These are phyloP conservation scores for Aureobasidium pullulans DNA, from an alignment of 2,329 filamentous ascomycete genomes.

Conservation along the genomic window DNA sequence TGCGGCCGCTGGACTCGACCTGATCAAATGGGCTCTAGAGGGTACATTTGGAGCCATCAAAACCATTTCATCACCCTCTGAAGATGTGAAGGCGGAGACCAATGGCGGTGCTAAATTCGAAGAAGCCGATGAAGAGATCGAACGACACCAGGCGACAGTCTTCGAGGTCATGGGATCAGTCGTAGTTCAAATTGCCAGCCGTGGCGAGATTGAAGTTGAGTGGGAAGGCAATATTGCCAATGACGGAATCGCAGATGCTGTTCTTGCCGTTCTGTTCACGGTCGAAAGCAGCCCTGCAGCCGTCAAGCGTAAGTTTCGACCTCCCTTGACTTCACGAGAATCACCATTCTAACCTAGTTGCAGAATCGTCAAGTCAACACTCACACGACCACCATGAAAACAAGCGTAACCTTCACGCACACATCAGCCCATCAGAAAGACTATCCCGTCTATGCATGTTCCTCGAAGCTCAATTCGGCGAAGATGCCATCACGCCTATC, in stretches of 20 bases:
- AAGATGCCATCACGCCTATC: slow-evolving; percentile 73
- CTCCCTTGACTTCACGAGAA: background rate
- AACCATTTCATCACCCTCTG: slow-evolving; percentile 28
- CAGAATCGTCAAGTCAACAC: slow-evolving; percentile 37
- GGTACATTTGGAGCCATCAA: slow-evolving; percentile 81
- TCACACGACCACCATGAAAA: slow-evolving; percentile 40
- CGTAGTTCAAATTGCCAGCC: slow-evolving; percentile 52
- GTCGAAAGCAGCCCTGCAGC: slow-evolving; percentile 92
- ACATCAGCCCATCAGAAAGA: slow-evolving; percentile 64
- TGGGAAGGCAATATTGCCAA: slow-evolving; percentile 99
- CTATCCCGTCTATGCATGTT: slow-evolving; percentile 87
- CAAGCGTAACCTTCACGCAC: slow-evolving; percentile 64
- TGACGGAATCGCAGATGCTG: slow-evolving; percentile 94
- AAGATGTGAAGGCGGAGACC: slow-evolving; percentile 27
- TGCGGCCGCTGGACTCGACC: slow-evolving; percentile 77
- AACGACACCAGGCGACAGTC: slow-evolving; percentile 37
- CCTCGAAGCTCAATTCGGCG: slow-evolving; percentile 91
- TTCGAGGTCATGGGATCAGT: slow-evolving; percentile 81
- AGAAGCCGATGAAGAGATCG: slow-evolving; percentile 23
- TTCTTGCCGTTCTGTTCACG: slow-evolving; percentile 85
- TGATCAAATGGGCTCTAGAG: slow-evolving; percentile 90
- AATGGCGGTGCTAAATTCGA: slow-evolving; percentile 32
- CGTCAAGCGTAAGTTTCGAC: slow-evolving; percentile 64
- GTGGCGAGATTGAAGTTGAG: slow-evolving; percentile 78
- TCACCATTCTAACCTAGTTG: background rate